Base-by-base conservation (phyloP, 305 asterid genomes). In the Plantago coronopus region DNA sequence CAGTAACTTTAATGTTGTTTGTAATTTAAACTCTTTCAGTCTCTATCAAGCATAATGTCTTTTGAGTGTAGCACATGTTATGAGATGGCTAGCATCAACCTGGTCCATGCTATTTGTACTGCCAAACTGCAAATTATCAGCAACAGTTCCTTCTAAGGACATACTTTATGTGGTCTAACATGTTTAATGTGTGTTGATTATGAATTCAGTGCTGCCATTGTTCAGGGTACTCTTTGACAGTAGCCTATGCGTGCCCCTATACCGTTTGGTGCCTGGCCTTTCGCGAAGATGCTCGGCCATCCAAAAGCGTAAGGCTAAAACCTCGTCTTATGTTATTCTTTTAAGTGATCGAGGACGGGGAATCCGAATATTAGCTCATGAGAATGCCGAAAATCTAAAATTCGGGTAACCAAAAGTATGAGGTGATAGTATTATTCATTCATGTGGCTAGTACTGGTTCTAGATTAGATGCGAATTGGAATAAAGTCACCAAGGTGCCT, bases 401-500 rank as follows among this genome's bases (percentile, higher is more conserved):
- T 54, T 64, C 67, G 70, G 73, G 66, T 62, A 62, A 72, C 88
- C 81, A 79, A 76, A 80, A 78, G 87, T 48, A 54, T 54, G 64
- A 61, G 71, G 69, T 73, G 49, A 54, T 63, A 63, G 65, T 61
- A 25, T 57, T 64, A 25, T 38, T 38, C 43, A 59, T 64, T 63
- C 71, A 71, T 74, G 81, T 73, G 84, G 88, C 60, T 82, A 70
- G 67, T 61, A 53, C 50, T 67, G 63, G 77, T 61, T 55, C 65
- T 61, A 38, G 65, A 68, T 31, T 47, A 49, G 72, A 72, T 62
- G 60, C 48, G 72, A 66, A 64, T 72, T 72, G 74, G 85, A 70
- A 81, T 74, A 80, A 80, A 76, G 75, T 62, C 56, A 67, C 34
- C 61, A 66, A 54, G n/a, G 70, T 61, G 63, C 19, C 78, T 68